Percentiles rank a stretch among this genome's conserved stretches.
Conservation (phyloP, 371 early-diverging fungal genomes). For the Rhizopus sp. region DNA sequence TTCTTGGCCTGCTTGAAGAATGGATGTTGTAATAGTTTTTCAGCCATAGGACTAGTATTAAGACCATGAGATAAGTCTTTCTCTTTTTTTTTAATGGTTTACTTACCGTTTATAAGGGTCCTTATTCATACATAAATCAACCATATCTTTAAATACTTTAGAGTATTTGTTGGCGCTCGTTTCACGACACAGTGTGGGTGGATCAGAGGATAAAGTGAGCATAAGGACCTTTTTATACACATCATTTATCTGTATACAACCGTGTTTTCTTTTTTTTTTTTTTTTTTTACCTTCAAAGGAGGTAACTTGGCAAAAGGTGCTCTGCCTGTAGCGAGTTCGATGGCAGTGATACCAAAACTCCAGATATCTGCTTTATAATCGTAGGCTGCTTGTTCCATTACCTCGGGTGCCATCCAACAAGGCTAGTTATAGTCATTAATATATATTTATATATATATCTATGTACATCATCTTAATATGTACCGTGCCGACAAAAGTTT, state of each 20-base stretch:
- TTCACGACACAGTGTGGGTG: conserved; percentile 83
- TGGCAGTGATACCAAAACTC: conserved; percentile 89
- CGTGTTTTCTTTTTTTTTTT: too few relatives aligned
- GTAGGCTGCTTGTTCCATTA: conserved; percentile 72
- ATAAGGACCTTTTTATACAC: conserved; percentile 57
- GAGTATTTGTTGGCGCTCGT: conserved; percentile 73
- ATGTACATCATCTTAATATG: not conserved
- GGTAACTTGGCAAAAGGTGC: conserved; percentile 90
- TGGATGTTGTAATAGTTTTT: conserved; percentile 74
- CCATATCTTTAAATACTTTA: conserved; percentile 83
- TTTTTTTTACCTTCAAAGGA: conserved; percentile 65
- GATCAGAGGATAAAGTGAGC: conserved; percentile 87
- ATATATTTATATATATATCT: not conserved
- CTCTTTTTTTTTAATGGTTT: not conserved
- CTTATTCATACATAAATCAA: conserved; percentile 81
- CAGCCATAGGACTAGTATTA: conserved; percentile 71
- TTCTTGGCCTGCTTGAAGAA: conserved; percentile 84
- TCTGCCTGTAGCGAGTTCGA: conserved; percentile 86
- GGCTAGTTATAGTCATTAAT: conserved; percentile 33
- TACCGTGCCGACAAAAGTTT: conserved; percentile 69
- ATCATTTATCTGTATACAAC: not conserved
- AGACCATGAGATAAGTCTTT: not conserved
- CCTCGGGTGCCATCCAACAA: conserved; percentile 88
- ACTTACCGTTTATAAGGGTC: conserved; percentile 75
- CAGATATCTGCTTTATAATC: conserved; percentile 89